Conservation (phyloP, 495 filamentous ascomycete species). For the Aspergillus ostianus region DNA sequence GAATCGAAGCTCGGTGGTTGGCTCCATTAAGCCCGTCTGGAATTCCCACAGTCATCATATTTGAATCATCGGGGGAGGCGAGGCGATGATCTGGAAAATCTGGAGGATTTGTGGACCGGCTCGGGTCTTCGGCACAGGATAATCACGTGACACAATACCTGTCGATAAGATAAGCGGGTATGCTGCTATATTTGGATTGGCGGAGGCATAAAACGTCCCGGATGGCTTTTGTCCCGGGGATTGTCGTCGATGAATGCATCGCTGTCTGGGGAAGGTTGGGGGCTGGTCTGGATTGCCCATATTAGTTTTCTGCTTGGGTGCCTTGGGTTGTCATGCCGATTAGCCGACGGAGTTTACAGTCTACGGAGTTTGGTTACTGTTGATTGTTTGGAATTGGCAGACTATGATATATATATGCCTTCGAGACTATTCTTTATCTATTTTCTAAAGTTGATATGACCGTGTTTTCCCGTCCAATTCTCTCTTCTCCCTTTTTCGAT, state of each 20-base stretch:
- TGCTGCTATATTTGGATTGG: not conserved
- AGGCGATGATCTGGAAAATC: not conserved
- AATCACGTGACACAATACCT: not conserved
- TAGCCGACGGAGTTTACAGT: no score
- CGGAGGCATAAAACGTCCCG: not conserved
- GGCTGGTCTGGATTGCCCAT: not conserved
- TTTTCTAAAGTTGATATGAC: no score
- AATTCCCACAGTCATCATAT: not conserved
- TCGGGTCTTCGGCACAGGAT: slow-evolving; percentile 7
- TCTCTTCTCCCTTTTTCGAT: no score
- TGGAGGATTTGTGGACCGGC: not conserved
- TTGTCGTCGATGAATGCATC: not conserved
- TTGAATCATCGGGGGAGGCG: not conserved
- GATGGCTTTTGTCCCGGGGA: no score
- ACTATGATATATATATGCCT: no score
- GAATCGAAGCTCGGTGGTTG: not conserved
- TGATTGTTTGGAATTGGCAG: no score
- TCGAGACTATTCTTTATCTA: no score
- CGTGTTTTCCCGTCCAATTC: no score
- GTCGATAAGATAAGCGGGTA: not conserved
- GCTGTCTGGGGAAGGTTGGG: not conserved
- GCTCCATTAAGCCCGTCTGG: no score
- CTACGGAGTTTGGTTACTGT: no score
- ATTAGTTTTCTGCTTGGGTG: no score
- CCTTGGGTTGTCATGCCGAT: not conserved